Percentiles rank a stretch among this genome's conserved stretches.
Evolutionary conservation across 257 asterid species (phyloP).

Genomic region (Coffea canephora): DNA sequence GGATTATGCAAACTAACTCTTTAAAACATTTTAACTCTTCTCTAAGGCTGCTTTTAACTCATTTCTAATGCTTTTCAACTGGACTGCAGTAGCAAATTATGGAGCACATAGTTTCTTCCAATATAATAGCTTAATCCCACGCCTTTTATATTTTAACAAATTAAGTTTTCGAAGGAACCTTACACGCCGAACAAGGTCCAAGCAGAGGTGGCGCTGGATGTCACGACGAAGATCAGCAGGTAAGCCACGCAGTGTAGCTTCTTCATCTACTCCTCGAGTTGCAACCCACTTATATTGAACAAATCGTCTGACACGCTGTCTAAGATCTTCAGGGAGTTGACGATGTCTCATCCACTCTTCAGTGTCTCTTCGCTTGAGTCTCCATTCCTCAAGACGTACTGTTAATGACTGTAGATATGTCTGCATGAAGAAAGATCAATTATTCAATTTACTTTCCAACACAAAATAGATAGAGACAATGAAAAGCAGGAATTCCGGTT

Average conservation of each 20-base stretch:
- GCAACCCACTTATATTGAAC: conserved; percentile 96
- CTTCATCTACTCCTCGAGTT: conserved; percentile 94
- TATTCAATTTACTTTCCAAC: neutral
- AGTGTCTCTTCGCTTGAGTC: conserved; percentile 83
- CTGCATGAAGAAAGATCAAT: conserved; percentile 35
- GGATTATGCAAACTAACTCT: neutral
- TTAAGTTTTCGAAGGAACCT: conserved; percentile 21
- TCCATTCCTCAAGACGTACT: conserved; percentile 85
- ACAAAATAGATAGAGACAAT: neutral
- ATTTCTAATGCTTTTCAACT: neutral
- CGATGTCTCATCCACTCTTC: conserved; percentile 99
- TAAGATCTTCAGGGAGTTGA: conserved; percentile 89
- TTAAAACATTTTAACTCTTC: neutral
- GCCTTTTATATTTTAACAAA: neutral
- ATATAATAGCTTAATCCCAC: neutral
- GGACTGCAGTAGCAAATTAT: neutral
- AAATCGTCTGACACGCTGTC: conserved; percentile 76
- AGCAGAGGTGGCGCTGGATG: conserved; percentile 90
- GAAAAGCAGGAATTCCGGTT: neutral
- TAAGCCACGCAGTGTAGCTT: conserved; percentile 66
- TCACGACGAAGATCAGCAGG: conserved; percentile 91
- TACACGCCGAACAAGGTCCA: conserved; percentile 96
- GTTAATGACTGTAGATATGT: conserved; percentile 90
- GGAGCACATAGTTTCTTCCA: neutral
- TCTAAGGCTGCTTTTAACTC: neutral